A percentile compares a stretch with the other conserved stretches of the same genome.
Conservation (phyloP, 2,329 filamentous ascomycete genomes). For the Stagonosporopsis rhizophila region DNA sequence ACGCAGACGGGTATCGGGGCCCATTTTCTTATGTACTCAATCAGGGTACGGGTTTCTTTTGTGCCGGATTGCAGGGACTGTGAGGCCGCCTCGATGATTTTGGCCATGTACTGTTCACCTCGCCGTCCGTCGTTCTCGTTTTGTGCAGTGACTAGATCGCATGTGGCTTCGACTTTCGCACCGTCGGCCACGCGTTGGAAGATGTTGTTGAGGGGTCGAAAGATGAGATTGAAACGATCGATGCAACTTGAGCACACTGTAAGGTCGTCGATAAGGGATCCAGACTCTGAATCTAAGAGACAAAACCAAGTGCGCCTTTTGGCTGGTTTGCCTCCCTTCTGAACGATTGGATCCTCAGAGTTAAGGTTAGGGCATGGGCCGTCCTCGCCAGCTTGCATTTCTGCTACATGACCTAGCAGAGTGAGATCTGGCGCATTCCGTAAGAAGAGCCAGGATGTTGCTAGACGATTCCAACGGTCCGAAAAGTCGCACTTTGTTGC, state of each 20-base stretch:
- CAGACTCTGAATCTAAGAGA: conserved; percentile 22
- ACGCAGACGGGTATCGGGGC: neutral
- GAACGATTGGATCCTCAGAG: conserved; percentile 16
- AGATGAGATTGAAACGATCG: conserved; percentile 20
- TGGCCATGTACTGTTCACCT: conserved; percentile 20
- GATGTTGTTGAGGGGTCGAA: conserved; percentile 22
- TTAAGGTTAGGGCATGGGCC: conserved; percentile 30
- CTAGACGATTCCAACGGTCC: conserved; percentile 25
- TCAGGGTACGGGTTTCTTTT: neutral
- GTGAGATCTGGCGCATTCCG: conserved; percentile 20
- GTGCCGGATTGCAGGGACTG: neutral
- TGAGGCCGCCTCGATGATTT: conserved; percentile 5
- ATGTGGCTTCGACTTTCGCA: conserved; percentile 24
- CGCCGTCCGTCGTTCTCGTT: conserved; percentile 12
- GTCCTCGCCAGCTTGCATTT: conserved; percentile 21
- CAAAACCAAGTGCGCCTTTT: conserved; percentile 29
- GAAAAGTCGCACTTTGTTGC: conserved; percentile 19
- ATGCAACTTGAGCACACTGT: conserved; percentile 32
- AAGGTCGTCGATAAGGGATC: conserved; percentile 24
- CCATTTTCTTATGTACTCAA: neutral
- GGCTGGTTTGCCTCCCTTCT: conserved; percentile 21
- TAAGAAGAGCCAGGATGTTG: conserved; percentile 25
- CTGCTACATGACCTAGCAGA: conserved; percentile 21
- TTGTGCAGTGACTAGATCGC: conserved; percentile 24
- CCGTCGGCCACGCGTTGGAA: conserved; percentile 22